These are phyloP conservation scores for Bipolaris sorokiniana DNA, from an alignment of 2,329 filamentous ascomycete species.

Conservation along the genomic window DNA sequence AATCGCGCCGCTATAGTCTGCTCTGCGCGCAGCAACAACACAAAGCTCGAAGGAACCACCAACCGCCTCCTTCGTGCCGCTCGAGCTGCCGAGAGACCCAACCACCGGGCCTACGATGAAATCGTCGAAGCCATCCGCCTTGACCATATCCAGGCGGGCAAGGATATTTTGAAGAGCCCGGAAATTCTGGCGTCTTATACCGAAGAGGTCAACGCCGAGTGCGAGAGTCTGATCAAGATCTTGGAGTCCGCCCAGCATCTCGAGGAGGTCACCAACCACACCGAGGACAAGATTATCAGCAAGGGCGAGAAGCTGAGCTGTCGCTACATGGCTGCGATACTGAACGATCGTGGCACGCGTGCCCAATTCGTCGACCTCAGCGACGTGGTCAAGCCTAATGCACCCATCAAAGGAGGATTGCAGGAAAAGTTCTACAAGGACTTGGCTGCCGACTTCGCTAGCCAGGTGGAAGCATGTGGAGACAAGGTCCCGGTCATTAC, in stretches of 20 bases:
- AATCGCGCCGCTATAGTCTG: slow-evolving; percentile 91
- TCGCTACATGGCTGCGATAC: slow-evolving; percentile 82
- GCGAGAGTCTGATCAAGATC: slow-evolving; percentile 78
- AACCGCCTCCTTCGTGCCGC: slow-evolving; percentile 66
- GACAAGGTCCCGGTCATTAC: slow-evolving; percentile 64
- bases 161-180: slow-evolving; percentile 52
- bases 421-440: slow-evolving; percentile 57
- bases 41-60: slow-evolving; percentile 93
- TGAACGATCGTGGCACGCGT: slow-evolving; percentile 80
- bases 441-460: slow-evolving; percentile 50
- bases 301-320: slow-evolving; percentile 97
- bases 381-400: slow-evolving; percentile 73
- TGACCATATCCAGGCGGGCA: slow-evolving; percentile 79
- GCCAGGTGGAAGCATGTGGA: slow-evolving; percentile 52
- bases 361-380: slow-evolving; percentile 91
- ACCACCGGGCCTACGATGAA: slow-evolving; percentile 65
- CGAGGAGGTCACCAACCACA: slow-evolving; percentile 58
- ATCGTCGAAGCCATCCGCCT: slow-evolving; percentile 81
- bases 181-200: slow-evolving; percentile 62
- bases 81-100: slow-evolving; percentile 52
- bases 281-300: slow-evolving; percentile 78
- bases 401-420: slow-evolving; percentile 45
- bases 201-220: slow-evolving; percentile 76
- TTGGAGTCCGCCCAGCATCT: slow-evolving; percentile 66
- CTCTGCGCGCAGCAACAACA: slow-evolving; percentile 91